Conservation (phyloP, 495 filamentous ascomycete genomes). For the Letharia columbiana region DNA sequence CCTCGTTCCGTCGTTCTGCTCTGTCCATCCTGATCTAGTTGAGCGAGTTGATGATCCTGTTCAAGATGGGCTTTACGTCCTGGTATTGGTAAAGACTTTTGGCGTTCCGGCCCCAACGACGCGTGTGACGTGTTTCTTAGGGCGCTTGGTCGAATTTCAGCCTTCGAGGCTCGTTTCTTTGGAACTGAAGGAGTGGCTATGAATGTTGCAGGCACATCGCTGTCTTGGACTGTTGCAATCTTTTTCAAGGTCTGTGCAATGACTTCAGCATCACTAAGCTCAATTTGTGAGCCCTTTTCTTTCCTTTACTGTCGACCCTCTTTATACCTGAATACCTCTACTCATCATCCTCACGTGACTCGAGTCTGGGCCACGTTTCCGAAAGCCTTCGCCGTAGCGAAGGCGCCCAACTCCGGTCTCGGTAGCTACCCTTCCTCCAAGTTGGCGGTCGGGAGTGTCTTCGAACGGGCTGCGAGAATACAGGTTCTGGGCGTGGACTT, state of each 20-base stretch:
- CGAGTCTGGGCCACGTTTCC: not conserved
- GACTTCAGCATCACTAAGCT: constrained; percentile 1
- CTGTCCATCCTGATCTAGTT: not conserved
- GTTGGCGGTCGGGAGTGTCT: not conserved
- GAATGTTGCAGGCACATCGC: not conserved
- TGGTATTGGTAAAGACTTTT: not conserved
- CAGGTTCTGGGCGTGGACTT: not conserved
- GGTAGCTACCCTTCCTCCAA: not conserved
- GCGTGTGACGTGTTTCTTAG: not conserved
- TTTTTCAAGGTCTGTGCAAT: not conserved
- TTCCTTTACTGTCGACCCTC: not conserved
- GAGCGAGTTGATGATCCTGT: not conserved
- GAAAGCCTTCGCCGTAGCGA: constrained; percentile 4
- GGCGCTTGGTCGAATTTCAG: not conserved
- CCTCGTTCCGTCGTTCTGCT: not conserved
- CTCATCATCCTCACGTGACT: not conserved
- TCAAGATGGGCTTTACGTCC: constrained; percentile 1
- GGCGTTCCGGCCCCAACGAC: not conserved
- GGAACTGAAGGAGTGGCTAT: not conserved
- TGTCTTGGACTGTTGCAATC: not conserved
- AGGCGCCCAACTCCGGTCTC: constrained; percentile 2
- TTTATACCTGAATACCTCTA: not conserved
- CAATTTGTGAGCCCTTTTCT: not conserved
- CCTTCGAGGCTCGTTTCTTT: not conserved
- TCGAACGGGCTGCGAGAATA: not conserved